phyloP scores from a whole-genome alignment of 805 yeast genomes.

The Candida incommunis region DNA sequence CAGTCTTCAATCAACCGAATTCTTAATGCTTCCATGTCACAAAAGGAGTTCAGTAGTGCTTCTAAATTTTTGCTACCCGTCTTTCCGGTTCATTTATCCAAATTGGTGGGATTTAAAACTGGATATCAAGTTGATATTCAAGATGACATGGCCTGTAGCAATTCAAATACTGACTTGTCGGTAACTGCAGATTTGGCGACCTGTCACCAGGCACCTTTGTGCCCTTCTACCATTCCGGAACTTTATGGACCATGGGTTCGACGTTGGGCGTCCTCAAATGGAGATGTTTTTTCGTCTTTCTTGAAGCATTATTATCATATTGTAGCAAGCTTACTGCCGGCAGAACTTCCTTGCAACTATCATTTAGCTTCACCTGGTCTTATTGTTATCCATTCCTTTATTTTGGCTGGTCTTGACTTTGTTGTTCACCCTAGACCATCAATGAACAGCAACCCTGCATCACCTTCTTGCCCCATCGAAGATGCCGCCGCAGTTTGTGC shows the following conservation, averaged over 20 bases:
- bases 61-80: conserved; percentile 3
- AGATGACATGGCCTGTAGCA: neutral
- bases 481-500: conserved; percentile 11
- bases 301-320: conserved; percentile 26
- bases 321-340: conserved; percentile 15
- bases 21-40: conserved; percentile 5
- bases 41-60: neutral
- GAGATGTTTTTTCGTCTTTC: conserved; percentile 26
- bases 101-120: conserved; percentile 12
- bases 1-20: conserved; percentile 16
- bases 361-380: conserved; percentile 16
- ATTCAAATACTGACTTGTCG: neutral
- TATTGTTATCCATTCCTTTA: conserved; percentile 12
- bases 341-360: conserved; percentile 9
- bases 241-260: conserved; percentile 23
- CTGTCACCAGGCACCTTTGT: conserved; percentile 3
- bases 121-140: conserved; percentile 4
- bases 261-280: conserved; percentile 21
- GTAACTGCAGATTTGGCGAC: conserved; percentile 3
- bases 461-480: conserved; percentile 6
- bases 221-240: conserved; percentile 10
- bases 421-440: conserved; percentile 11
- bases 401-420: conserved; percentile 13
- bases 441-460: conserved; percentile 1
- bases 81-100: conserved; percentile 17